Evolutionary conservation across 495 filamentous ascomycete species (phyloP), one percentile per base, ranked within the genome.

Genomic region (Sabuloglossum arenarium): DNA sequence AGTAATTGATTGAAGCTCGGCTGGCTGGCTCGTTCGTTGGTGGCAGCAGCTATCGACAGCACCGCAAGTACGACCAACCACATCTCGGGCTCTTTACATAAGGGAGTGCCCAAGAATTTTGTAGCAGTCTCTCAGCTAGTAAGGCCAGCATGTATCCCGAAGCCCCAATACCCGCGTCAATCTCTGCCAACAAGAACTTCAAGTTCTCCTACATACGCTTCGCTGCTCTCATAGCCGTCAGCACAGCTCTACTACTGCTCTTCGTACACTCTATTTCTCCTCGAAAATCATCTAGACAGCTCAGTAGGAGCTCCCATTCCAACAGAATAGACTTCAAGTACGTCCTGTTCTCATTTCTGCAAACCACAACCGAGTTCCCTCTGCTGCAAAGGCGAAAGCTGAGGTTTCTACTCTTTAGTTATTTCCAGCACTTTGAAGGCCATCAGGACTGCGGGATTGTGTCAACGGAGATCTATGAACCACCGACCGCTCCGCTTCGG

Each of bases 391-490:
- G 14, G 6, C n/a, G n/a, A 12, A 39, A 39, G 34, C 6, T 39
- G 34, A 16, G 34, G 16, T n/a, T 19, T 43, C 21, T 16, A 1
- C 34, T 54, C 49, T 27, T 56, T 55, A 76, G 72, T 64, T 63
- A 68, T 59, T 62, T 76, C 59, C 60, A 60, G 49, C 62, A 70
- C 54, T 76, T 69, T 61, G 58, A 67, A 56, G 73, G 72, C 39
- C 67, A 66, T 59, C 64, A 65, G 56, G 68, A 73, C 45, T 76
- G 72, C 56, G 67, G 66, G 47, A 69, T 76, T 53, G 63, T 61
- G n/a, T 70, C 69, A 11, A 55, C 61, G 46, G 65, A 70, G 30
- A 63, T 75, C 46, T 76, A 74, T 59, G 55, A 61, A 6, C 64
- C 67, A 14, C 71, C 71, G 32, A 56, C 55, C 5, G 21, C 32